Percentiles rank a stretch among this genome's conserved stretches.
These are phyloP conservation scores for Yamadazyma nakazawae DNA, from an alignment of 805 yeast genomes.

Conservation along the genomic window DNA sequence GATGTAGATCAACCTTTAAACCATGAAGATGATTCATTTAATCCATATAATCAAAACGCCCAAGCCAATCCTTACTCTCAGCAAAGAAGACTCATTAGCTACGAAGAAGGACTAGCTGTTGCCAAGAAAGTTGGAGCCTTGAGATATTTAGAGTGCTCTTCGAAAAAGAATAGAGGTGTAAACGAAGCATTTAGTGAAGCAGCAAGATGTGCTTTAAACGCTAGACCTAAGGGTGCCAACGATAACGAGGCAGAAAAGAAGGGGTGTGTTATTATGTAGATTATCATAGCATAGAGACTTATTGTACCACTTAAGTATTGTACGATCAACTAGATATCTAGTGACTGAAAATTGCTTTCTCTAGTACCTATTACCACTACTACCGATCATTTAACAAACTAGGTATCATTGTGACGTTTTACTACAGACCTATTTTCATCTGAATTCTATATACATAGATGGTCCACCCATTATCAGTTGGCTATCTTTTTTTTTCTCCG, in stretches of 20 bases:
- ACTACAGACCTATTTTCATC: background rate
- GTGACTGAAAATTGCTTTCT: background rate
- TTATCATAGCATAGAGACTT: background rate
- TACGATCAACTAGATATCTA: background rate
- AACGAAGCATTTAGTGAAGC: slow-evolving; percentile 99
- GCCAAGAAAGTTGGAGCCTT: slow-evolving; percentile 93
- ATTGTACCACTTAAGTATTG: background rate
- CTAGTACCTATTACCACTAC: no score
- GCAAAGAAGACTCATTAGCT: slow-evolving; percentile 61
- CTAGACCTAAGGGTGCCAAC: slow-evolving; percentile 69
- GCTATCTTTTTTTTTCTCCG: background rate
- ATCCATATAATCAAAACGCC: slow-evolving; percentile 37
- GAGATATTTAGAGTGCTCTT: slow-evolving; percentile 94
- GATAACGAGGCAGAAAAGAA: slow-evolving; percentile 44
- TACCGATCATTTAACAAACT: no score
- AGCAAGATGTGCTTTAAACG: slow-evolving; percentile 91
- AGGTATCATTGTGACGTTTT: no score
- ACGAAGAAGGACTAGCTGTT: slow-evolving; percentile 90
- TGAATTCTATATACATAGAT: slow-evolving; percentile 2
- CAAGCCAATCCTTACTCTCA: slow-evolving; percentile 20
- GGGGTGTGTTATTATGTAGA: slow-evolving; percentile 37
- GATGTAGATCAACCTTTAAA: slow-evolving; percentile 33
- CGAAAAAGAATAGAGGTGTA: slow-evolving; percentile 95
- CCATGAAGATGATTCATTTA: slow-evolving; percentile 22
- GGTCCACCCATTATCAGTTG: background rate